Conservation (phyloP, 1,284 basidiomycete species). For the Melanopsichium pennsylvanicum region DNA sequence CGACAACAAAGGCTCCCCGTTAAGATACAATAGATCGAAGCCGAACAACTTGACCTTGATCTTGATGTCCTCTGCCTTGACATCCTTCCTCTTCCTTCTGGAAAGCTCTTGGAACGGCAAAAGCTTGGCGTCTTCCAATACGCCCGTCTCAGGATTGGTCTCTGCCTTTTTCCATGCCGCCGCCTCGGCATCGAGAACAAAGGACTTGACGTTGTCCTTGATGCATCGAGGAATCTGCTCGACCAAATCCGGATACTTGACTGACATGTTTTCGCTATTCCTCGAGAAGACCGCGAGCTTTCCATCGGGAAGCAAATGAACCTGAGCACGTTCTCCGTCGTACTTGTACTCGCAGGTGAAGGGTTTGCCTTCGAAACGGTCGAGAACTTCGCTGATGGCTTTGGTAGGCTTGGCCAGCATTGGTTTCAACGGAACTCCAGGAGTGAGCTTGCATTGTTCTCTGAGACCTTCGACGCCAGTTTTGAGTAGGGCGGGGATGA, state of each 20-base stretch:
- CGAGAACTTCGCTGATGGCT: constrained; percentile 96
- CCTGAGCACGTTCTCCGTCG: constrained; percentile 94
- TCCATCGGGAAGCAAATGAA: constrained; percentile 48
- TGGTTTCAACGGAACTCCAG: constrained; percentile 91
- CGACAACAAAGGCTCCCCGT: constrained; percentile 73
- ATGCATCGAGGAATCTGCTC: constrained; percentile 82
- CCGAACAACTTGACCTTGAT: constrained; percentile 93
- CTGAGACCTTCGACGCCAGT: constrained; percentile 78
- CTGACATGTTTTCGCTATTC: constrained; percentile 99
- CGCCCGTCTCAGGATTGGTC: constrained; percentile 25
- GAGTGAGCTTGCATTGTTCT: constrained; percentile 86
- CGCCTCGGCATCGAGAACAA: constrained; percentile 94
- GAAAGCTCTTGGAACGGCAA: constrained; percentile 98
- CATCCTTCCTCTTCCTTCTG: constrained; percentile 94
- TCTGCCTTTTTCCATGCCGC: constrained; percentile 86
- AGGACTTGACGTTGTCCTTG: constrained; percentile 76
- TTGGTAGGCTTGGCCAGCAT: constrained; percentile 99
- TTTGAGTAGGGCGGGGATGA: constrained; percentile 89
- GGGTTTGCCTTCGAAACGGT: constrained; percentile 91
- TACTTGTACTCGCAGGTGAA: constrained; percentile 99
- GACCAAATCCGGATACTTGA: constrained; percentile 96
- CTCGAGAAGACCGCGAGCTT: constrained; percentile 86
- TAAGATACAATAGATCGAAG: constrained; percentile 92
- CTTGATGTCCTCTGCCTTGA: constrained; percentile 93
- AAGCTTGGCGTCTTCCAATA: constrained; percentile 69